Base-by-base conservation (phyloP, 805 yeast species). In the Lachancea lanzarotensis region DNA sequence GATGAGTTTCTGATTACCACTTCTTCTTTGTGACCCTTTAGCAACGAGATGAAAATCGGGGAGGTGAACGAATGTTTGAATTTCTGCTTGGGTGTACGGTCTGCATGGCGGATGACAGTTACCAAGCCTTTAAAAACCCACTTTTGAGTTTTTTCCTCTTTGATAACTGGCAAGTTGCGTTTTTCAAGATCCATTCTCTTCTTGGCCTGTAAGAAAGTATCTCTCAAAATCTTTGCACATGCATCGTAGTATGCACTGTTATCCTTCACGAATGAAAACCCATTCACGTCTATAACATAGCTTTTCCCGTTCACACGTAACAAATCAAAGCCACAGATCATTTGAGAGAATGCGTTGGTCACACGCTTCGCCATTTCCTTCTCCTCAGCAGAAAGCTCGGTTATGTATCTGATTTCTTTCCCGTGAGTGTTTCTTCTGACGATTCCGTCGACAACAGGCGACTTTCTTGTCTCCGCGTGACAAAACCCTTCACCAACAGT, bases 371-470 rank as follows among this genome's bases (percentile, higher is more conserved):
- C 99, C 77, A 90, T 89, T 27, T 68, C 67, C 42, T 76, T 81
- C 63, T 93, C 99, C 40, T 78, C 84, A 3, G 74, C 77, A 2
- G 85, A 69, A 43, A 93, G 70, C 52, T 83, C 80, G 1, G 98
- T 91, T 30, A 93, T 75, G 59, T 84, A 93, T 51, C 99, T 75
- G 38, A 93, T 82, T 67, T 93, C 99, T 64, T 93, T 93, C 38
- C 99, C 99, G 57, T 90, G 95, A 1, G 98, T 90, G 61, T 93
- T 93, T 63, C 99, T 78, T 59, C 97, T 76, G 20, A 93, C 99
- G 46, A 93, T 86, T 38, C 99, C 99, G 68, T 93, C 99, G n/a
- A 93, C 98, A 2, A 93, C 98, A 1, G 99, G 99, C 0, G 96
- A 88, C 64, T 93, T 93, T 59, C 99, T 76, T 1, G 99, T 93